Conservation (phyloP, 2,329 filamentous ascomycete genomes). For the Scorias spongiosa region DNA sequence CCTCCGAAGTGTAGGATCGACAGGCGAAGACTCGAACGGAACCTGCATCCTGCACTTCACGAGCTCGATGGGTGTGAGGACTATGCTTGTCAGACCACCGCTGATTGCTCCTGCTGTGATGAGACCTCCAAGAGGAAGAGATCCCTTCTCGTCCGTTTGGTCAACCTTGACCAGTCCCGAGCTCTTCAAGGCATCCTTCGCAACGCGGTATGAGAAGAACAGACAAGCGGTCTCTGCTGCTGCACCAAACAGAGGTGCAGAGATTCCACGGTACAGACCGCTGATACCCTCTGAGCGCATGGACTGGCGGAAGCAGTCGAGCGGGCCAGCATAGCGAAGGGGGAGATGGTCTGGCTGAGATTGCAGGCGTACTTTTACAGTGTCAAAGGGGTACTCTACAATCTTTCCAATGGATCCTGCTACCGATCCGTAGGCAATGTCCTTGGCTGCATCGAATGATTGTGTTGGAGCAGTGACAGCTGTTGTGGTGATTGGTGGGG, state of each 20-base stretch:
- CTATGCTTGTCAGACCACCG: constrained; percentile 75
- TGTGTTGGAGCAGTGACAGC: constrained; percentile 18
- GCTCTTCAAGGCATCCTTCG: constrained; percentile 10
- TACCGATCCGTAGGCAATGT: constrained; percentile 78
- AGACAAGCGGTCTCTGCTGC: constrained; percentile 84
- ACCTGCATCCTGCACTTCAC: constrained; percentile 99
- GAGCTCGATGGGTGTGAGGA: constrained; percentile 88
- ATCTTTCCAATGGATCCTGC: constrained; percentile 87
- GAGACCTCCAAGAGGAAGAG: constrained; percentile 60
- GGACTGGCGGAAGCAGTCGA: constrained; percentile 88
- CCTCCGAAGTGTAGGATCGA: constrained; percentile 11
- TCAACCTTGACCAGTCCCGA: not conserved
- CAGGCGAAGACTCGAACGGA: constrained; percentile 26
- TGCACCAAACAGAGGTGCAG: constrained; percentile 75
- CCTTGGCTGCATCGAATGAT: constrained; percentile 59
- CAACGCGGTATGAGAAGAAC: constrained; percentile 75
- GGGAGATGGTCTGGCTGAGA: constrained; percentile 81
- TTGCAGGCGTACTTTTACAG: constrained; percentile 91
- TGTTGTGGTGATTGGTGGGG: not conserved
- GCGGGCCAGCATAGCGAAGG: constrained; percentile 65
- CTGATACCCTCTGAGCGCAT: constrained; percentile 62
- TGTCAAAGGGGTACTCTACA: constrained; percentile 98
- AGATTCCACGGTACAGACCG: constrained; percentile 83
- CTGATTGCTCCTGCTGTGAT: constrained; percentile 71
- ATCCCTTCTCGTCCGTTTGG: constrained; percentile 24